A percentile compares a stretch with the other conserved stretches of the same genome.
Evolutionary conservation across 176 grass and related monocot species (phyloP).

Genomic region (Rhynchospora pubera): DNA sequence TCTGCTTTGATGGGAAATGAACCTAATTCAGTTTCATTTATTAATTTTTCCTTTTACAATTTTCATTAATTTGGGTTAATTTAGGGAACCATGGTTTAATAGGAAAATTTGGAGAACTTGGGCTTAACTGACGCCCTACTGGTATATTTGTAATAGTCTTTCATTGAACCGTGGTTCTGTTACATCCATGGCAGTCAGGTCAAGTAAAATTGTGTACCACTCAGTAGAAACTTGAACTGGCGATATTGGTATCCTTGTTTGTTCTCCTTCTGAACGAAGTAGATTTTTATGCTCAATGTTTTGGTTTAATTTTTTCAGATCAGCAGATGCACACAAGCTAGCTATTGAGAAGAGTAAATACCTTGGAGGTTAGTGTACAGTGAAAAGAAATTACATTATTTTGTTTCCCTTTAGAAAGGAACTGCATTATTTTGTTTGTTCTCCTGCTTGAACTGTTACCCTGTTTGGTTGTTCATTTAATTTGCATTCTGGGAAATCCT

Average conservation of each 20-base stretch:
- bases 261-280: background rate
- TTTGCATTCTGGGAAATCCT: background rate
- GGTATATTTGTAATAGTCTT: background rate
- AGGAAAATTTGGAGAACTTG: background rate
- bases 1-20: background rate
- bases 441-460: background rate
- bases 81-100: background rate
- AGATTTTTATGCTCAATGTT: constrained; percentile 1
- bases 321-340: constrained; percentile 85
- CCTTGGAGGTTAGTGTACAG: constrained; percentile 68
- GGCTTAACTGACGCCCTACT: background rate
- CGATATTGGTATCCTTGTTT: background rate
- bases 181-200: background rate
- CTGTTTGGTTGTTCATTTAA: background rate
- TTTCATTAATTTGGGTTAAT: background rate
- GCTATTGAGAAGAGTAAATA: constrained; percentile 99
- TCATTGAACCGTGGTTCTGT: background rate
- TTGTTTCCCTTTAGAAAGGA: background rate
- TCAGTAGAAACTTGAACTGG: background rate
- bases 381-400: background rate
- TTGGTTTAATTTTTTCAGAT: constrained; percentile 27
- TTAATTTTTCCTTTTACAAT: background rate
- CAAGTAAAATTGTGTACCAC: background rate
- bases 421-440: background rate
- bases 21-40: background rate